These are phyloP conservation scores for Mortierella sp. DNA, from an alignment of 371 early-diverging fungal species.

Conservation along the genomic window DNA sequence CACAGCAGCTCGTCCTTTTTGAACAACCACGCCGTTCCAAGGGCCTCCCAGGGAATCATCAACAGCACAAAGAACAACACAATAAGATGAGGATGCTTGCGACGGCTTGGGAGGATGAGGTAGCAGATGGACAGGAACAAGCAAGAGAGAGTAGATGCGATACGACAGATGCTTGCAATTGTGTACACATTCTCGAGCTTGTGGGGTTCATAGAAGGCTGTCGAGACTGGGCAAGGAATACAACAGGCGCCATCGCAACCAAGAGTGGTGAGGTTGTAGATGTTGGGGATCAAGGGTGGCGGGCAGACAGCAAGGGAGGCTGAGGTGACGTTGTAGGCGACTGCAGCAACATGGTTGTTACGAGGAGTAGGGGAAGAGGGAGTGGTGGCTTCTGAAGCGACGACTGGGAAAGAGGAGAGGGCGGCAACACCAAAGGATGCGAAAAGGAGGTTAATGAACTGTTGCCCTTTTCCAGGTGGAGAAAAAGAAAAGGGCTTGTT, in stretches of 20 bases:
- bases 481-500: background rate
- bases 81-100: conserved; percentile 48
- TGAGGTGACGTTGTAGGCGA: background rate
- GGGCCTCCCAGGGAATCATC: conserved; percentile 38
- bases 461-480: background rate
- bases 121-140: conserved; percentile 26
- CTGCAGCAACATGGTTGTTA: background rate
- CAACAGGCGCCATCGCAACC: conserved; percentile 22
- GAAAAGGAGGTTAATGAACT: background rate
- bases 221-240: conserved; percentile 40
- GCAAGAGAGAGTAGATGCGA: conserved; percentile 15
- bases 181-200: background rate
- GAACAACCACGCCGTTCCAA: conserved; percentile 39
- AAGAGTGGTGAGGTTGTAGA: background rate
- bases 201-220: conserved; percentile 34
- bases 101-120: conserved; percentile 37
- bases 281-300: conserved; percentile 20
- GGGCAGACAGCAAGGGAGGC: conserved; percentile 5
- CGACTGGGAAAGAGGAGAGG: background rate
- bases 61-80: conserved; percentile 26
- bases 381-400: background rate
- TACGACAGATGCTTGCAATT: conserved; percentile 26
- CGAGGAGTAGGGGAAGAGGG: background rate
- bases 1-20: conserved; percentile 34
- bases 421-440: background rate